These are phyloP conservation scores for Cladophialophora immunda DNA, from an alignment of 2,329 filamentous ascomycete genomes.

Conservation along the genomic window DNA sequence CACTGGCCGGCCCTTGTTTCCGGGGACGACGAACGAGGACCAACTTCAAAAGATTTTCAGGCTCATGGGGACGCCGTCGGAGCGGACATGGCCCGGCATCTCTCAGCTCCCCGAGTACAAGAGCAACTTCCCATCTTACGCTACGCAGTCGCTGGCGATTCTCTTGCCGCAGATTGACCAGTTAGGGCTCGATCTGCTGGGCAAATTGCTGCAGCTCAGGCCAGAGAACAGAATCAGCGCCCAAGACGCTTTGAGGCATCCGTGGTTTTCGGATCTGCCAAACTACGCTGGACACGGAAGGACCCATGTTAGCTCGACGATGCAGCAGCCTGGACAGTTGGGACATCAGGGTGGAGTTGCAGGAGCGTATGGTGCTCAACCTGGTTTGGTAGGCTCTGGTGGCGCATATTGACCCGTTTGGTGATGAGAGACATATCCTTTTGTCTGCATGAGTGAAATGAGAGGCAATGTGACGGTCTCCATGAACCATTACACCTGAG, in stretches of 20 bases:
- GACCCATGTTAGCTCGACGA: conserved; percentile 29
- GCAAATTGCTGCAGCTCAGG: conserved; percentile 88
- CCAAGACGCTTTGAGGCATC: conserved; percentile 83
- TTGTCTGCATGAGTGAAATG: background rate
- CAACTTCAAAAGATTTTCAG: conserved; percentile 97
- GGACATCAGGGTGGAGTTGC: conserved; percentile 31
- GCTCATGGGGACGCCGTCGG: conserved; percentile 96
- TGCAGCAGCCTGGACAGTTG: conserved; percentile 35
- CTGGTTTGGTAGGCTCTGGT: conserved; percentile 36
- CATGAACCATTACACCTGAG: background rate
- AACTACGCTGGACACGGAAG: conserved; percentile 36
- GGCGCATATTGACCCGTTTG: conserved; percentile 26
- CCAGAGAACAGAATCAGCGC: conserved; percentile 93
- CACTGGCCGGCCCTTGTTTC: conserved; percentile 92
- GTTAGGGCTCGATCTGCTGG: conserved; percentile 84
- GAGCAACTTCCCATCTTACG: conserved; percentile 90
- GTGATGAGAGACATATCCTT: background rate
- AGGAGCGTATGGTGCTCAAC: conserved; percentile 38
- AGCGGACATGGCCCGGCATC: conserved; percentile 95
- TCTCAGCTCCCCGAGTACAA: conserved; percentile 98
- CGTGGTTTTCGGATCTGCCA: conserved; percentile 80
- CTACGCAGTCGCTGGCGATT: conserved; percentile 85
- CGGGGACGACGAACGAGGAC: conserved; percentile 97
- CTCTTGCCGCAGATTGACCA: conserved; percentile 92
- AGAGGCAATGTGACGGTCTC: background rate